phyloP scores from a whole-genome alignment of 192 early-diverging fungal species.

The Coemansia sp. region DNA sequence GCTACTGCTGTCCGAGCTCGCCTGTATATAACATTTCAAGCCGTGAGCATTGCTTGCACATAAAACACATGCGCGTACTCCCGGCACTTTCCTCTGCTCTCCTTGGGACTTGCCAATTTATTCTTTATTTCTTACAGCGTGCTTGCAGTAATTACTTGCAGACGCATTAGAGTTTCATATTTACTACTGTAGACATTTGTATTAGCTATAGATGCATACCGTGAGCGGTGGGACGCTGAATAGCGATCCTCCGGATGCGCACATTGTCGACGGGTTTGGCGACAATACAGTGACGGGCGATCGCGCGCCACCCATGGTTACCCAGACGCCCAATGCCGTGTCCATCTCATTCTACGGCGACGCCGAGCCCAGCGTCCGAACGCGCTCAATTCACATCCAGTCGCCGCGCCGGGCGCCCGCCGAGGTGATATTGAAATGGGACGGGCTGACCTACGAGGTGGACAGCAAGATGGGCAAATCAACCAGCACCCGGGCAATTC shows the following conservation, averaged over 20 bases:
- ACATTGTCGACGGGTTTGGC: not conserved
- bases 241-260: not conserved
- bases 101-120: no score
- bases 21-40: no score
- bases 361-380: not conserved
- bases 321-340: not conserved
- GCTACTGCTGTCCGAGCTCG: not conserved
- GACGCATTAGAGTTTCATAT: not conserved
- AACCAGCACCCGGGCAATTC: slow-evolving; percentile 29
- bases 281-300: no score
- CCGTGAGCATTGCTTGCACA: no score
- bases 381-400: not conserved
- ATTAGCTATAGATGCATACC: not conserved
- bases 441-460: slow-evolving; percentile 28
- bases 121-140: not conserved
- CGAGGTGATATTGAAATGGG: slow-evolving; percentile 31
- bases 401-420: not conserved
- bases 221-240: slow-evolving; percentile 1
- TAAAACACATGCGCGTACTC: no score
- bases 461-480: slow-evolving; percentile 11
- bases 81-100: no score
- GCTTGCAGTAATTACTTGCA: not conserved
- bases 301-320: no score
- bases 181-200: not conserved
- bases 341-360: not conserved